These are phyloP conservation scores for Gleditsia sinensis DNA, from an alignment of 306 rosid genomes.

Conservation along the genomic window DNA sequence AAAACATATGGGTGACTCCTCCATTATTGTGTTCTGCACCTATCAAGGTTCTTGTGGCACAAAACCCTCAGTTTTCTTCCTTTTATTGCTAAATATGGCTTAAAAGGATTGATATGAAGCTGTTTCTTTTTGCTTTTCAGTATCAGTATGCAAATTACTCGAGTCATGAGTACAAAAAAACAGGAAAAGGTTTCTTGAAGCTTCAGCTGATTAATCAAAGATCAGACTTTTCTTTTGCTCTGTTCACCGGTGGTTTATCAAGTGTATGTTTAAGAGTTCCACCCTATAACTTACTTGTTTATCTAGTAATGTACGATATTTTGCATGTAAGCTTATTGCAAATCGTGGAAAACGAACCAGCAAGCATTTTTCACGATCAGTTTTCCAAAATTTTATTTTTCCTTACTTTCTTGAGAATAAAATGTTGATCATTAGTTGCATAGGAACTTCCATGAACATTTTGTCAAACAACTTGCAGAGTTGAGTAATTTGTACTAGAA, in stretches of 20 bases:
- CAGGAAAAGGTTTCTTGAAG: constrained; percentile 74
- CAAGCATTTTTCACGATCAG: not conserved
- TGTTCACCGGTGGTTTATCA: constrained; percentile 80
- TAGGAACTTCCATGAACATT: not conserved
- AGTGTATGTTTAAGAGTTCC: constrained; percentile 46
- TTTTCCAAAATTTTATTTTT: constrained; percentile 1
- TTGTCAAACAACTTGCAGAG: not conserved
- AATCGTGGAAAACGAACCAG: not conserved
- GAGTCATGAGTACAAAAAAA: constrained; percentile 49
- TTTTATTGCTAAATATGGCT: constrained; percentile 4
- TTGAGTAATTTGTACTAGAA: constrained; percentile 12
- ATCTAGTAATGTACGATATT: not conserved
- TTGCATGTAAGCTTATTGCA: not conserved
- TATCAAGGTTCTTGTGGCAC: constrained; percentile 61
- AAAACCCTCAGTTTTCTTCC: not conserved
- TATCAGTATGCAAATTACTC: constrained; percentile 85
- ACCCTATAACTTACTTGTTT: not conserved
- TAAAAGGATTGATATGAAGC: not conserved
- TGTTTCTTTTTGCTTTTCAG: constrained; percentile 49
- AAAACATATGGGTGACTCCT: constrained; percentile 45
- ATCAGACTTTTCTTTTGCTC: constrained; percentile 80
- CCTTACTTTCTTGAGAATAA: constrained; percentile 8
- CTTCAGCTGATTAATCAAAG: constrained; percentile 93
- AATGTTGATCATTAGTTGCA: not conserved
- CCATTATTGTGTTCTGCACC: constrained; percentile 87